Percentiles rank a stretch among this genome's conserved stretches.
Conservation (phyloP, 192 early-diverging fungal species). For the Backusella luteola region DNA sequence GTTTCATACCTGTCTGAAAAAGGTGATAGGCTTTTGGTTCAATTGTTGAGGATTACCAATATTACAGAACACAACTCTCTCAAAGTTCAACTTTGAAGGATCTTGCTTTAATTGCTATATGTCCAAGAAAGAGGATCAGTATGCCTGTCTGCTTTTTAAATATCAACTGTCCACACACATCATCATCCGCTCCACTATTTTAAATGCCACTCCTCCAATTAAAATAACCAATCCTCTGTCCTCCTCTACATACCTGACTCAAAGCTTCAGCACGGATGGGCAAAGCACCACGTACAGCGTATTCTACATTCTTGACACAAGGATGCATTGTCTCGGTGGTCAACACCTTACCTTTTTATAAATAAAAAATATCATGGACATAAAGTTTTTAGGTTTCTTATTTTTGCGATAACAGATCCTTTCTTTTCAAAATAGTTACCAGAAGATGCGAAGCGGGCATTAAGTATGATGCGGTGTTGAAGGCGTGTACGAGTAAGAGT, state of each 20-base stretch:
- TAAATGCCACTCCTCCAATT: background rate
- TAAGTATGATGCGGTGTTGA: background rate
- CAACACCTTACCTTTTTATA: conserved; percentile 58
- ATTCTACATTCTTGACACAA: conserved; percentile 75
- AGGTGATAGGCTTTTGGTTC: conserved; percentile 88
- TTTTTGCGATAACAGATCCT: background rate
- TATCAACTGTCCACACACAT: background rate
- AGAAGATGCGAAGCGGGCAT: background rate
- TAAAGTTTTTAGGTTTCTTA: background rate
- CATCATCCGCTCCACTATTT: background rate
- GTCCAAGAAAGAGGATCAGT: background rate
- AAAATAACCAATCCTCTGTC: background rate
- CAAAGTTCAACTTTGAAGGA: conserved; percentile 58
- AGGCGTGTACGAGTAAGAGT: conserved; percentile 3
- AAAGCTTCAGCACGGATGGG: conserved; percentile 93
- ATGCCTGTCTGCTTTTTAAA: background rate
- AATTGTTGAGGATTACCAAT: conserved; percentile 96
- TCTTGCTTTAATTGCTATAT: conserved; percentile 44
- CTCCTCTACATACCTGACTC: conserved; percentile 37
- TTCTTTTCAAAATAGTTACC: background rate
- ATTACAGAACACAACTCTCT: conserved; percentile 74
- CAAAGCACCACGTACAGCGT: conserved; percentile 94
- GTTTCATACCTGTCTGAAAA: conserved; percentile 82
- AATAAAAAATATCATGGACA: background rate
- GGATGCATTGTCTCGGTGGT: conserved; percentile 71